Evolutionary conservation across 257 asterid genomes (phyloP).

Genomic region (Scutellaria galericulata): DNA sequence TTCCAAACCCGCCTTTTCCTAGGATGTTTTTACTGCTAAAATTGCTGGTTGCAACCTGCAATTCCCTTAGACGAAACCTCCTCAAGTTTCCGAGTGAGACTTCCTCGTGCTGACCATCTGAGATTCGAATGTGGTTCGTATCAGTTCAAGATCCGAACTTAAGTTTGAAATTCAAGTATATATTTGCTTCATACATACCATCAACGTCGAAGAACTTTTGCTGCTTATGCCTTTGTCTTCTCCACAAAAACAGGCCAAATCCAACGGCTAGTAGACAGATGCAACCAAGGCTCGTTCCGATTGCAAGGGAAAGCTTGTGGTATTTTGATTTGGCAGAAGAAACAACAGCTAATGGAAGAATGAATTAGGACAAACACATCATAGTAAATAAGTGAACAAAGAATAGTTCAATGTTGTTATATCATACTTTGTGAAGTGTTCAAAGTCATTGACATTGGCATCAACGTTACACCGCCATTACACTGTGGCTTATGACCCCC

Average conservation of each 20-base stretch:
- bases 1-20: slow-evolving; percentile 96
- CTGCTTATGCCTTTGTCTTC: slow-evolving; percentile 51
- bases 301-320: slow-evolving; percentile 68
- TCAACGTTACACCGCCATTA: slow-evolving; percentile 58
- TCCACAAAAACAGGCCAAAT: slow-evolving; percentile 67
- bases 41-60: slow-evolving; percentile 82
- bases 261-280: slow-evolving; percentile 62
- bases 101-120: slow-evolving; percentile 75
- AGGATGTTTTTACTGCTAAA: slow-evolving; percentile 82
- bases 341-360: slow-evolving; percentile 50
- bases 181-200: slow-evolving; percentile 55
- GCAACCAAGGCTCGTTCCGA: slow-evolving; percentile 70
- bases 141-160: slow-evolving; percentile 19
- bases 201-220: slow-evolving; percentile 57
- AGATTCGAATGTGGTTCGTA: slow-evolving; percentile 21
- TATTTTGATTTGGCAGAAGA: slow-evolving; percentile 52
- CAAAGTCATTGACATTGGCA: slow-evolving; percentile 92
- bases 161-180: neutral
- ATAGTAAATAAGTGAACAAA: neutral
- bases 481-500: slow-evolving; percentile 70
- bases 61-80: slow-evolving; percentile 80
- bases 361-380: neutral
- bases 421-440: slow-evolving; percentile 67
- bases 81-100: slow-evolving; percentile 86
- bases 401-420: neutral